Evolutionary conservation across 2,329 filamentous ascomycete genomes (phyloP), one percentile per base, ranked within the genome.

Genomic region (Metarhizium sp.): DNA sequence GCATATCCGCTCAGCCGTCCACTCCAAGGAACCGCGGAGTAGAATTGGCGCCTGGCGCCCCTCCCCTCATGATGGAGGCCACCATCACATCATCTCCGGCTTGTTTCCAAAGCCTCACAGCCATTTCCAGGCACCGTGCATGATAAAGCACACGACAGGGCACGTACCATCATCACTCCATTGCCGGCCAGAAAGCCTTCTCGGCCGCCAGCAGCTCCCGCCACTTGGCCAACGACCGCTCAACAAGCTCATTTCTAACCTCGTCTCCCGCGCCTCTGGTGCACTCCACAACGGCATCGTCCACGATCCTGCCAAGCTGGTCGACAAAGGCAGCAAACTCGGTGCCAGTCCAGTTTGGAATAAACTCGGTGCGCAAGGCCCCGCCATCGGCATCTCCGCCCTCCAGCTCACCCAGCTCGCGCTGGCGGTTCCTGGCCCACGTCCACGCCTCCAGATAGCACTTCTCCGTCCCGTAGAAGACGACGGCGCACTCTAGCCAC

Each of bases 391-490:
- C 72, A 63, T 87, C 84, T 42, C 50, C 50, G n/a, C 66, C 63
- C n/a, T 61, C 58, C 0, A 51, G 56, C 18, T 59, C 50, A 2
- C 58, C 56, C 2, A 55, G 58, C 2, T 63, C 60, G 18, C 71
- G 65, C 61, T 76, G 69, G 4, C 25, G 25, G 4, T 65, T 59
- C 58, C 67, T 73, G 3, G 78, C 77, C 66, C 75, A 78, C 10
- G 71, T 73, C 84, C 84, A 86, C 13, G 82, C 77, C 43, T 79
- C 74, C 18, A 85, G 65, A 64, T 86, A 86, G 57, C 77, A 79
- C 50, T 76, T 81, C 70, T 92, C 88, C 1, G 85, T 90, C n/a
- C 82, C 84, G 84, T 86, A 92, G 29, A 91, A 78, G n/a, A 88
- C 77, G 2, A 89, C 78, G 58, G 89, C 75, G 6, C 84, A 86